Evolutionary conservation across 176 grass and related monocot genomes (phyloP), one percentile per base, ranked within the genome.

Genomic region (Phoenix roebelenii): DNA sequence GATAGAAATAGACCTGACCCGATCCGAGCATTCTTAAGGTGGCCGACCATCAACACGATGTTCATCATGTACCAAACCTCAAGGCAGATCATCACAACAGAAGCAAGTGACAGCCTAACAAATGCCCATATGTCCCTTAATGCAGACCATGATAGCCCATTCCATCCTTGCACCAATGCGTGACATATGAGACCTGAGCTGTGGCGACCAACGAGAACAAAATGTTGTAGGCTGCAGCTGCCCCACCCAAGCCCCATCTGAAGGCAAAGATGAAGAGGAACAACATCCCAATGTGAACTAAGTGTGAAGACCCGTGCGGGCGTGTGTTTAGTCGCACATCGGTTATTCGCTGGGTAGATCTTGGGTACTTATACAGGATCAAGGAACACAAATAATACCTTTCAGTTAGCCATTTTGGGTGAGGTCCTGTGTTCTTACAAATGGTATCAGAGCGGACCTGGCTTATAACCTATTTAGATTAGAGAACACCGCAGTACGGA

Each of bases 81-180:
- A 3, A 89, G 76, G 76, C 80, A 83, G 16, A 83, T 76, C 85
- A 88, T 88, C 29, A 88, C 60, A 1, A 76, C 76, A 0, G 85
- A 89, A 65, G 78, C 73, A 26, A 89, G 39, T 2, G 85, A 89
- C 53, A 89, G 72, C 65, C 10, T 66, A 22, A 89, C 35, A 57
- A 89, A 83, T 0, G 69, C 51, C 56, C 72, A 61, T 23, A 89
- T 6, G 0, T 80, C 65, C 3, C 60, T 60, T 69, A 83, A 83
- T 0, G 80, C 80, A 3, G 69, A 67, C 52, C 32, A 15, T 14
- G 85, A 83, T 48, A 77, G 59, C 0, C 85, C 85, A 3, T 17
- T 72, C 85, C 80, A 83, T 0, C 85, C 17, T 20, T 50, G 64
- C 85, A 88, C 72, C 76, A 88, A 0, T 76, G 73, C 17, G 74